Conservation (phyloP, 495 filamentous ascomycete species). For the Choiromyces venosus region DNA sequence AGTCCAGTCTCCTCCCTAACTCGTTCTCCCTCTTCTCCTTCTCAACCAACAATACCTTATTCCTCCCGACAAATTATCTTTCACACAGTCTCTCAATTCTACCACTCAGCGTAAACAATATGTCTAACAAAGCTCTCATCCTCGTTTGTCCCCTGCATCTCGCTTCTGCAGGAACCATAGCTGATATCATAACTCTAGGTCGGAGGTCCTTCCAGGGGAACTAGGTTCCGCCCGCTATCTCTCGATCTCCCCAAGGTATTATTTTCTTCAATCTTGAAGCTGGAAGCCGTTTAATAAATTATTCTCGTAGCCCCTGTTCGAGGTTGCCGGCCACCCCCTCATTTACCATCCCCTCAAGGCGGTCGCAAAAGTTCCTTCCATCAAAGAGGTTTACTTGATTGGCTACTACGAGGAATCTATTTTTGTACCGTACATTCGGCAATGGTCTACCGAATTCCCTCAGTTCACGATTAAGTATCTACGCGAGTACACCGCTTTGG, state of each 20-base stretch:
- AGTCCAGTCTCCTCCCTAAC: background rate
- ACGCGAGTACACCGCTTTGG: constrained; percentile 93
- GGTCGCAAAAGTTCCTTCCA: constrained; percentile 81
- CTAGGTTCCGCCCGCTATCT: constrained; percentile 90
- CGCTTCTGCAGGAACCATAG: constrained; percentile 9
- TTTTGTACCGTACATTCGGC: constrained; percentile 97
- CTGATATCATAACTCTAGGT: constrained; percentile 54
- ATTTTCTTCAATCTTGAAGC: constrained; percentile 8
- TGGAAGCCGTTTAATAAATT: constrained; percentile 28
- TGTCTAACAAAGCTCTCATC: constrained; percentile 40
- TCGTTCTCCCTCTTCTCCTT: background rate
- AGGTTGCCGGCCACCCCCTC: constrained; percentile 96
- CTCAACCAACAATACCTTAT: constrained; percentile 9
- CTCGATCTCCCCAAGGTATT: constrained; percentile 93
- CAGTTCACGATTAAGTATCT: constrained; percentile 90
- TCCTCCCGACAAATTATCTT: background rate
- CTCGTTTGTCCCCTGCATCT: constrained; percentile 23
- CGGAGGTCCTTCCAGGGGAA: constrained; percentile 89
- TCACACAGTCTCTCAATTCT: background rate
- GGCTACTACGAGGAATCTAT: constrained; percentile 98
- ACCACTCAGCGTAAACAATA: background rate
- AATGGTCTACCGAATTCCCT: constrained; percentile 74
- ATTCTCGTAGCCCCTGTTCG: constrained; percentile 77
- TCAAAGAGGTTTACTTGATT: constrained; percentile 94
- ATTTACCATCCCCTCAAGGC: constrained; percentile 95